Conservation (phyloP, 169 alveolate genomes). For the Cystoisospora suis region DNA sequence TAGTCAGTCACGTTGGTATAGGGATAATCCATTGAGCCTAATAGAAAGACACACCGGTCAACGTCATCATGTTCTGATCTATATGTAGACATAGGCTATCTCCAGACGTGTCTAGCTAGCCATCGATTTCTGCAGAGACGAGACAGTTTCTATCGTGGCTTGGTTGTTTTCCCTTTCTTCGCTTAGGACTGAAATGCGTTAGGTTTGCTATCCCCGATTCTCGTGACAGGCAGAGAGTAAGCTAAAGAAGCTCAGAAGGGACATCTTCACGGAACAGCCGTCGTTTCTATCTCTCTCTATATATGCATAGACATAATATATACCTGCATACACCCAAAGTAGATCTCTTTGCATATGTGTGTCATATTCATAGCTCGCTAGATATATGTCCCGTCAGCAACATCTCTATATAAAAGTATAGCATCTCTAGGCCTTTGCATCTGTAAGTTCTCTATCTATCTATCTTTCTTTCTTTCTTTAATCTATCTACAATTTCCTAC, state of each 20-base stretch:
- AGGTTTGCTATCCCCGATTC: constrained; percentile 87
- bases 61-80: no score
- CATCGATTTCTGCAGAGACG: background rate
- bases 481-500: background rate
- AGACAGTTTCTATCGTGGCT: background rate
- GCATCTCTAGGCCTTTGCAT: background rate
- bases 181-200: constrained; percentile 80
- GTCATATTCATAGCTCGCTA: no score
- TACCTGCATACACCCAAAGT: background rate
- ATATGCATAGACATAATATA: background rate
- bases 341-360: no score
- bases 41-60: no score
- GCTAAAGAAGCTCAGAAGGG: background rate
- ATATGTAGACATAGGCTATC: no score
- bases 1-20: no score
- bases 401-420: background rate
- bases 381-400: background rate
- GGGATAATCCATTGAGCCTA: no score
- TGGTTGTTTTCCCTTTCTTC: background rate
- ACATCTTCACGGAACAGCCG: background rate
- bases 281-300: background rate
- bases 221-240: constrained; percentile 80
- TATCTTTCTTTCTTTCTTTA: background rate
- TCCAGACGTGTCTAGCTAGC: no score
- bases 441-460: background rate